Evolutionary conservation across 768 basidiomycete genomes (phyloP), one percentile per base, ranked within the genome.

Genomic region (Phylloporus sp.): DNA sequence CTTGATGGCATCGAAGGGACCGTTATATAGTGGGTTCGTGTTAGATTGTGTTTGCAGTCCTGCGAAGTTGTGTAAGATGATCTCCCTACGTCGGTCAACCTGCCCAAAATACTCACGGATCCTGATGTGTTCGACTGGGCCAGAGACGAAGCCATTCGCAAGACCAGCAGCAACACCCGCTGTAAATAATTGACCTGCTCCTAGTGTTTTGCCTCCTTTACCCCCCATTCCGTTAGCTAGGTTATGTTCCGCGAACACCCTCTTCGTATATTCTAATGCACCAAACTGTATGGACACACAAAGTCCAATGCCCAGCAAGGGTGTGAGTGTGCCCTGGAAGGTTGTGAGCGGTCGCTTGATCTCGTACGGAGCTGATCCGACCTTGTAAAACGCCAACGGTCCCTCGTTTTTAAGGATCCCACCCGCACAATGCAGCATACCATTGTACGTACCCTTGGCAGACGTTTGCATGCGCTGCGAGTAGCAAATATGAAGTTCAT

Each of bases 281-380:
- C 85, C 94, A 65, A 97, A 97, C 67, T 97, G 94, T 65, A 97
- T 97, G 11, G 93, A 95, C 5, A 97, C 94, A 63, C 94, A 97
- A 35, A 90, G 79, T 56, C 94, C 94, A 55, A 97, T 95, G 38
- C 94, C 94, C 18, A 95, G 74, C 11, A 97, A 74, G 11, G 94
- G 94, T 2, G 92, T 88, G 42, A 95, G 71, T 1, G 94, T 95
- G 50, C 94, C 94, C 92, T 95, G 52, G 10, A 52, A 34, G 16
- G 27, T 55, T 45, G 45, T 56, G 36, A 58, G 52, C 34, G 6
- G 9, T 40, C 15, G 43, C 11, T 18, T 22, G 15, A 8, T 28
- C 29, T 26, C 16, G 20, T 47, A 13, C n/a, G 35, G 38, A 43
- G 28, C 41, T 4, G 10, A 28, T 50, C 63, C 44, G 51, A 86